Base-by-base conservation (phyloP, 306 rosid species). In the Arachis hypogaea region DNA sequence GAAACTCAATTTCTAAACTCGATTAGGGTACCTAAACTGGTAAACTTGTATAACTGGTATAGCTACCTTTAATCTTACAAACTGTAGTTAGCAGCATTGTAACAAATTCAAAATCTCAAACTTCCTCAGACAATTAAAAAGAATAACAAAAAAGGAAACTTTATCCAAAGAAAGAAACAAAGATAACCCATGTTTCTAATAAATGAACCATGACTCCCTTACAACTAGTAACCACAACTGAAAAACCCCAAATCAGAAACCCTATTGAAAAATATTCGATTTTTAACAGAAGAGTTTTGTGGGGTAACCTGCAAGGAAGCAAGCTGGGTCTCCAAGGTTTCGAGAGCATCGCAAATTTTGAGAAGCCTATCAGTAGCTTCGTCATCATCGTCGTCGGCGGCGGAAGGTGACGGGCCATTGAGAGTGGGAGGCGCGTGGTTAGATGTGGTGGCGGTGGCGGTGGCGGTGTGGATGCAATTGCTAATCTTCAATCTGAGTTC, bases 271-370 rank as follows among this genome's bases (percentile, higher is more conserved):
- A 72, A 74, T 9, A 52, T 52, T 5, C 3, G 59, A 77, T 44
- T 81, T 63, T 14, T 66, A 71, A n/a, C 3, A 41, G 33, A 66
- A 3, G 55, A 44, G 7, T 59, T 9, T 41, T n/a, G 22, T 18
- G 44, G 16, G 12, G 52, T 44, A 22, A 91, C 98, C 97, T 89
- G 99, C 80, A 94, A 71, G 36, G 87, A 84, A 71, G 96, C 83
- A 76, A 94, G 91, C 81, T 94, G 97, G 70, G 78, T 84, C 85
- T 94, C 97, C 81, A 94, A 90, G 64, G 97, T 85, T 66, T 89
- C 93, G 33, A 94, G 85, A 33, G 99, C 96, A 72, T 92, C 90
- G 67, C 89, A 89, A 44, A 94, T 87, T 77, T 81, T 94, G 74
- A 87, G 81, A 22, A 94, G 92, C 43, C 83, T 85, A 11, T 82